Percentiles rank a stretch among this genome's conserved stretches.
Evolutionary conservation across 1,139 yeast genomes (phyloP).

Genomic region (Suhomyces bribrorum): DNA sequence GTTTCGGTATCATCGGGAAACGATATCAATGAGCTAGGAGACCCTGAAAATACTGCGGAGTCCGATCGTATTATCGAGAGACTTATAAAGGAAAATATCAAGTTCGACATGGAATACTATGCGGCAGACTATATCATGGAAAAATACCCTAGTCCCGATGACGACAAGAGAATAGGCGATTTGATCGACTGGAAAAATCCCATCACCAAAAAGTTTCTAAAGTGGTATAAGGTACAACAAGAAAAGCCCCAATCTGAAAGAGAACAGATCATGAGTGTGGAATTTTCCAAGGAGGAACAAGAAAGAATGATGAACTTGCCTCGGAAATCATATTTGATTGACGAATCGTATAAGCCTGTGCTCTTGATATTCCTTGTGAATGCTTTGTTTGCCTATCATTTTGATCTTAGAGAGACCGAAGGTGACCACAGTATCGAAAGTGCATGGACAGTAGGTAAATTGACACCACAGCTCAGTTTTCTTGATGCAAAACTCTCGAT

Average conservation of each 20-base stretch:
- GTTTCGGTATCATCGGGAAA: conserved; percentile 78
- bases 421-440: conserved; percentile 86
- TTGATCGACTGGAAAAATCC: conserved; percentile 63
- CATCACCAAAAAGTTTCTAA: conserved; percentile 39
- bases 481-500: conserved; percentile 60
- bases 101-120: conserved; percentile 87
- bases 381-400: conserved; percentile 69
- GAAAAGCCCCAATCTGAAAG: conserved; percentile 23
- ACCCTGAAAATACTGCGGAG: conserved; percentile 66
- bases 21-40: conserved; percentile 83
- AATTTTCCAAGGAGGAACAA: conserved; percentile 61
- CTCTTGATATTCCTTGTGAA: conserved; percentile 63
- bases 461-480: conserved; percentile 73
- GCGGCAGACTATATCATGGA: conserved; percentile 77
- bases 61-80: conserved; percentile 66
- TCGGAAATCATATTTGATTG: conserved; percentile 57
- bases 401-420: conserved; percentile 70
- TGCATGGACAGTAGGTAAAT: conserved; percentile 90
- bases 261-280: conserved; percentile 39
- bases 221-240: conserved; percentile 49
- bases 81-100: conserved; percentile 65
- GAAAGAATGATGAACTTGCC: conserved; percentile 71
- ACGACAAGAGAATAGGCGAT: conserved; percentile 53
- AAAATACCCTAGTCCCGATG: conserved; percentile 54
- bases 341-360: conserved; percentile 45